Evolutionary conservation across 163 green algal genomes (phyloP).

Genomic region (Chlorella variabilis): DNA sequence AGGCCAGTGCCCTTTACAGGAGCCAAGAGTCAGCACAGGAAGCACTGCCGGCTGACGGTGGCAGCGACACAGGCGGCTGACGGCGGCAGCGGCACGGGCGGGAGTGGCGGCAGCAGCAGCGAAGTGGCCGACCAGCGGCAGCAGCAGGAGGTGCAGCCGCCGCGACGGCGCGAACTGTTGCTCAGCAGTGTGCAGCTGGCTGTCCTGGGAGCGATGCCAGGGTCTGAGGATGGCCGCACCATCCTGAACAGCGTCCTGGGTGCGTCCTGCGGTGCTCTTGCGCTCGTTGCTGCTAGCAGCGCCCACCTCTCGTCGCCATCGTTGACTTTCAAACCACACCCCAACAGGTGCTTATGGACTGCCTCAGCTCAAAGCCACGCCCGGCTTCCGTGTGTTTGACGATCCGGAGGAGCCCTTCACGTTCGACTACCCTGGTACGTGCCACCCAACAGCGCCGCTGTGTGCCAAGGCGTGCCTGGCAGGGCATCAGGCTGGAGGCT

Average conservation of each 20-base stretch:
- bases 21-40: not conserved
- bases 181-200: not conserved
- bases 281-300: too few species aligned
- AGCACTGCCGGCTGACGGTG: too few species aligned
- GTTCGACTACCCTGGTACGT: conserved; percentile 44
- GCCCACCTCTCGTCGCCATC: too few species aligned
- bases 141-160: not conserved
- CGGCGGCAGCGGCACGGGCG: not conserved
- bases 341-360: conserved; percentile 54
- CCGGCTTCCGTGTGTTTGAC: conserved; percentile 48
- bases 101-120: not conserved
- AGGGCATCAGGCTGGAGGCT: too few species aligned
- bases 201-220: conserved; percentile 2
- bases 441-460: too few species aligned
- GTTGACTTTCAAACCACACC: too few species aligned
- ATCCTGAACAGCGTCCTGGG: conserved; percentile 53
- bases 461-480: too few species aligned
- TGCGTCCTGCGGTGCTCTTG: not conserved
- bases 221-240: conserved; percentile 17
- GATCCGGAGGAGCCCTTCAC: conserved; percentile 44
- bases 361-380: conserved; percentile 40
- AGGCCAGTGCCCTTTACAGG: not conserved
- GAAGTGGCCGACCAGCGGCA: not conserved
- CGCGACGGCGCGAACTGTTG: not conserved
- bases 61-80: too few species aligned